Evolutionary conservation across 108 stramenopile species (phyloP).

Genomic region (Nannochloropsis gaditana): DNA sequence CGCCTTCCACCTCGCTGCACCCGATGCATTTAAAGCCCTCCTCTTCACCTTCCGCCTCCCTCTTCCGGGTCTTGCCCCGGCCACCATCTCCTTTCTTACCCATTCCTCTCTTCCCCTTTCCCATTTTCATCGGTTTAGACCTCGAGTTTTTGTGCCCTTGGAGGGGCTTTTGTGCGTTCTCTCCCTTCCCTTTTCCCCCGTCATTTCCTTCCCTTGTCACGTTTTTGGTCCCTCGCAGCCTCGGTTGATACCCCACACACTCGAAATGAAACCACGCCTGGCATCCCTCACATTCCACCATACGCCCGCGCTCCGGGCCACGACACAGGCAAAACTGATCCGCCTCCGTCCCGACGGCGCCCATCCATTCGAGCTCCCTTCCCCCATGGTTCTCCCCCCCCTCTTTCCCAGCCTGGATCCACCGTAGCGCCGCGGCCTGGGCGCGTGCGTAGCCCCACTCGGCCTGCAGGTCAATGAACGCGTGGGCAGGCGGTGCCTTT

Average conservation of each 20-base stretch:
- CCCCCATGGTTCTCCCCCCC: neutral
- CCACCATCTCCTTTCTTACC: too few species aligned
- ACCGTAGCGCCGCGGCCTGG: neutral
- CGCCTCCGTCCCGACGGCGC: neutral
- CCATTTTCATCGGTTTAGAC: too few species aligned
- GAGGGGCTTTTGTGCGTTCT: neutral
- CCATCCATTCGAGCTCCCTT: neutral
- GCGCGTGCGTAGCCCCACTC: neutral
- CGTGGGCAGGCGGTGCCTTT: neutral
- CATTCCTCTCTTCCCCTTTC: too few species aligned
- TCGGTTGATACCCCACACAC: neutral
- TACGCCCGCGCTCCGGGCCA: conserved; percentile 5
- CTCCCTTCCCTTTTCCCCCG: neutral
- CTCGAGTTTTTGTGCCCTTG: too few species aligned
- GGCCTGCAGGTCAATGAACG: neutral
- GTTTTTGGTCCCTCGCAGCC: neutral
- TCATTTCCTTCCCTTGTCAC: neutral
- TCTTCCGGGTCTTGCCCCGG: too few species aligned
- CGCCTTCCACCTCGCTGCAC: neutral
- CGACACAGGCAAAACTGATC: neutral
- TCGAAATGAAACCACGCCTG: neutral
- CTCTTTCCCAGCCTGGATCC: neutral
- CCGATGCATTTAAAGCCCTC: neutral
- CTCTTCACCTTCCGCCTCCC: neutral
- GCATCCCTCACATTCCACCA: conserved; percentile 16